These are phyloP conservation scores for Globisporangium uncinulatum DNA, from an alignment of 352 stramenopile genomes.

Conservation along the genomic window DNA sequence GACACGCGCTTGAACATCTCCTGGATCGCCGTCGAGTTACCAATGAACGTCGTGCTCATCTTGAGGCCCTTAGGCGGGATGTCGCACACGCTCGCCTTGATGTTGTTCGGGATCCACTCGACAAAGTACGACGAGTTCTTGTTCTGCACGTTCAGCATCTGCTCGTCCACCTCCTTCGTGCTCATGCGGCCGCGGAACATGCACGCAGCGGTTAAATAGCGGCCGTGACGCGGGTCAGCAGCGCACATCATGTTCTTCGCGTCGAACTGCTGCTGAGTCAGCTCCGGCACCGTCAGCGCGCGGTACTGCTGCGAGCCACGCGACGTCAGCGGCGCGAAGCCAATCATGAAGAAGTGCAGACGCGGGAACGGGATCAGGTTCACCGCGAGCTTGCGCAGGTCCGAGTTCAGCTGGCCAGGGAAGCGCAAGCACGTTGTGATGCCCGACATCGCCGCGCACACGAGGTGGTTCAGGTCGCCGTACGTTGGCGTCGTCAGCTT, in stretches of 20 bases:
- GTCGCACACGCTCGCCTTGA: slow-evolving; percentile 99
- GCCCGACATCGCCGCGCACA: slow-evolving; percentile 97
- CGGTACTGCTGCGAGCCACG: slow-evolving; percentile 97
- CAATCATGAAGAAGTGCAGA: slow-evolving; percentile 99
- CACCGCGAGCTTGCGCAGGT: slow-evolving; percentile 97
- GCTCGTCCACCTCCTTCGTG: slow-evolving; percentile 98
- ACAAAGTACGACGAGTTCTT: slow-evolving; percentile 99
- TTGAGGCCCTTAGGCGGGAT: slow-evolving; percentile 97
- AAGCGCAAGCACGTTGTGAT: slow-evolving; percentile 99
- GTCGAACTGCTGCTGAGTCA: slow-evolving; percentile 99
- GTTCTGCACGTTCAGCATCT: slow-evolving; percentile 99
- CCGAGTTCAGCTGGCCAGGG: slow-evolving; percentile 98
- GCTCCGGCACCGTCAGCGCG: slow-evolving; percentile 95
- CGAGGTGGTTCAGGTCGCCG: slow-evolving; percentile 98
- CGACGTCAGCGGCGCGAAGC: slow-evolving; percentile 97
- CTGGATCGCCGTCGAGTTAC: slow-evolving; percentile 99
- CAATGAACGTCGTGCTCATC: slow-evolving; percentile 98
- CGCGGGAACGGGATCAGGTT: slow-evolving; percentile 99
- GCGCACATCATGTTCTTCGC: slow-evolving; percentile 99
- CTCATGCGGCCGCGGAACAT: slow-evolving; percentile 99
- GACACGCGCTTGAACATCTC: slow-evolving; percentile 99
- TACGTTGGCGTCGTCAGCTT: slow-evolving; percentile 99
- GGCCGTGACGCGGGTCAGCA: slow-evolving; percentile 97
- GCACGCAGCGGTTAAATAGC: slow-evolving; percentile 98
- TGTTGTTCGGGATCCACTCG: slow-evolving; percentile 99